These are phyloP conservation scores for Ephemerocybe angulata DNA, from an alignment of 768 basidiomycete species.

Conservation along the genomic window DNA sequence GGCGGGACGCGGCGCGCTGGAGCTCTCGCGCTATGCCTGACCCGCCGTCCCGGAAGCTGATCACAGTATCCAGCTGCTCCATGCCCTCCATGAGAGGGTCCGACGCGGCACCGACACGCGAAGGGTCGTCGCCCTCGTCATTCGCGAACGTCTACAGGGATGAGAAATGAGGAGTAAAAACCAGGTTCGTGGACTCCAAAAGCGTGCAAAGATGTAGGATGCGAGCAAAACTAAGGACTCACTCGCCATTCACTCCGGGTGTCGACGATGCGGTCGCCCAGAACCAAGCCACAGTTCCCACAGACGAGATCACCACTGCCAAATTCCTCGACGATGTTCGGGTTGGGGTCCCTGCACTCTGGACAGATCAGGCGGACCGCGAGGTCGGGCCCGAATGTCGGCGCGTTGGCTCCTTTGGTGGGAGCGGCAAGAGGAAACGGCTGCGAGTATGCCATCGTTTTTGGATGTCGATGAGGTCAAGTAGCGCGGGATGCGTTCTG, in stretches of 20 bases:
- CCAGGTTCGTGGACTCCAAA: constrained; percentile 11
- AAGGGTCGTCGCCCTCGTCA: constrained; percentile 98
- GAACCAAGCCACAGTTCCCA: constrained; percentile 86
- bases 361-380: constrained; percentile 91
- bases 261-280: constrained; percentile 96
- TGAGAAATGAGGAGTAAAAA: constrained; percentile 15
- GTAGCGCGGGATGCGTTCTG: neutral
- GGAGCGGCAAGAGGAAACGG: constrained; percentile 65
- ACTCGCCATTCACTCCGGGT: constrained; percentile 98
- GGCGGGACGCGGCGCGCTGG: constrained; percentile 86
- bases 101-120: constrained; percentile 96
- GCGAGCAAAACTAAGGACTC: constrained; percentile 32
- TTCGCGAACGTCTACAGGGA: constrained; percentile 88
- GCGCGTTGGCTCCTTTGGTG: constrained; percentile 20
- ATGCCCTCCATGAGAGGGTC: constrained; percentile 93
- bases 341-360: constrained; percentile 90
- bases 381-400: constrained; percentile 74
- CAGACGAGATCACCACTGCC: constrained; percentile 97
- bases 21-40: constrained; percentile 89
- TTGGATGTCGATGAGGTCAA: neutral
- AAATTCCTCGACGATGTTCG: constrained; percentile 96
- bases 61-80: constrained; percentile 91
- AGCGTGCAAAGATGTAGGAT: constrained; percentile 5
- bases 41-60: constrained; percentile 93
- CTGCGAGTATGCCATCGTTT: constrained; percentile 64